phyloP scores from a whole-genome alignment of 1,139 yeast genomes.

The Meyerozyma sp. region DNA sequence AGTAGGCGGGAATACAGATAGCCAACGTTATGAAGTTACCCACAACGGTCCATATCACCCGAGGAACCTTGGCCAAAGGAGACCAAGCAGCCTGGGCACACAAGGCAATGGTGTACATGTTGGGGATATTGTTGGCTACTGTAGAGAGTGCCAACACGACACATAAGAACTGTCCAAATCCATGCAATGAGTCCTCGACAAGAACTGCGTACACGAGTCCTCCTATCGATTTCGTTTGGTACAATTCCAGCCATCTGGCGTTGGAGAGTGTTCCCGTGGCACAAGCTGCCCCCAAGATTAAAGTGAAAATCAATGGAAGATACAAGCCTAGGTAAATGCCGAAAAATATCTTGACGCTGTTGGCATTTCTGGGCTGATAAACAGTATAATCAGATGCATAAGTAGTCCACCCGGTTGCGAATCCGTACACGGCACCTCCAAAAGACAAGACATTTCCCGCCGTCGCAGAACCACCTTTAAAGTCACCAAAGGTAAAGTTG shows the following conservation, averaged over 20 bases:
- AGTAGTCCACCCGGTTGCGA: constrained; percentile 16
- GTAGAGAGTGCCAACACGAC: constrained; percentile 14
- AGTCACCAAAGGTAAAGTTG: constrained; percentile 11
- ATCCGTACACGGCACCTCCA: constrained; percentile 13
- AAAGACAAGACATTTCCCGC: constrained; percentile 14
- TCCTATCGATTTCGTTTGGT: constrained; percentile 9
- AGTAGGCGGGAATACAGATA: constrained; percentile 14
- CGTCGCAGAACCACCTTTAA: constrained; percentile 11
- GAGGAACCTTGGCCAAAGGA: constrained; percentile 10
- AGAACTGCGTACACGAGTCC: constrained; percentile 14
- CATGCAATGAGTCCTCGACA: constrained; percentile 13
- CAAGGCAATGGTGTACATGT: constrained; percentile 15
- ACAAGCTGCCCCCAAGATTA: constrained; percentile 15
- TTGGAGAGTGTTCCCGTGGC: constrained; percentile 12
- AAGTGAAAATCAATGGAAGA: constrained; percentile 12
- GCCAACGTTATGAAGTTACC: constrained; percentile 15
- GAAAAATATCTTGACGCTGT: constrained; percentile 8
- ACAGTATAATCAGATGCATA: constrained; percentile 15
- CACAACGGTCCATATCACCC: constrained; percentile 12
- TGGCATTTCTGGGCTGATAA: constrained; percentile 12
- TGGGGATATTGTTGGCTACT: constrained; percentile 15
- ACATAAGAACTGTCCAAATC: constrained; percentile 14
- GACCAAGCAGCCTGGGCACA: constrained; percentile 13
- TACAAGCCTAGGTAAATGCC: constrained; percentile 11
- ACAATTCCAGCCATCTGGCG: constrained; percentile 9